Evolutionary conservation across 495 filamentous ascomycete species (phyloP).

Genomic region (Glonium stellatum): DNA sequence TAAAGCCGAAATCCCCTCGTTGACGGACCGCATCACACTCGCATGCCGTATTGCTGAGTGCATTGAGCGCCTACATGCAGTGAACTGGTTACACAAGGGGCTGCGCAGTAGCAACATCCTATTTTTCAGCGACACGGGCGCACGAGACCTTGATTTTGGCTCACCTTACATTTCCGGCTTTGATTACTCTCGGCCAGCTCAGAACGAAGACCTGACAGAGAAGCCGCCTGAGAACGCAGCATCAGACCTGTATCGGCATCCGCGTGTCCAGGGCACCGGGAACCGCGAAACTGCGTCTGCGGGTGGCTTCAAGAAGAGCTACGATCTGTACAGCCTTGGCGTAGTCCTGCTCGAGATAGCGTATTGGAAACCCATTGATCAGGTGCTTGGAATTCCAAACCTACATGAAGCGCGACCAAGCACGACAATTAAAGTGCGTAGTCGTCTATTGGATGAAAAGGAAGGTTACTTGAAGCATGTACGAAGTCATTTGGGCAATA

Average conservation of each 20-base stretch:
- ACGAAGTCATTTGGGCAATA: slow-evolving; percentile 31
- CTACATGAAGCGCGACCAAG: slow-evolving; percentile 20
- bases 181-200: slow-evolving; percentile 49
- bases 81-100: slow-evolving; percentile 55
- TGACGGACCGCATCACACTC: slow-evolving; percentile 27
- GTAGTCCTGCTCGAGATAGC: slow-evolving; percentile 47
- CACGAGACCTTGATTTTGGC: slow-evolving; percentile 27
- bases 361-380: slow-evolving; percentile 44
- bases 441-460: slow-evolving; percentile 22
- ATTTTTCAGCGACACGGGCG: slow-evolving; percentile 40
- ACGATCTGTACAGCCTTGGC: slow-evolving; percentile 48
- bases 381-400: slow-evolving; percentile 36
- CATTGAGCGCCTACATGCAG: slow-evolving; percentile 41
- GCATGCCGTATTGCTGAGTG: slow-evolving; percentile 23
- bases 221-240: slow-evolving; percentile 40
- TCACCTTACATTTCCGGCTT: slow-evolving; percentile 47
- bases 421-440: slow-evolving; percentile 14
- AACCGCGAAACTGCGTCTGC: slow-evolving; percentile 19
- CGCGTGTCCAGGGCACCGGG: slow-evolving; percentile 36
- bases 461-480: slow-evolving; percentile 24
- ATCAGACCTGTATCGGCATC: slow-evolving; percentile 48
- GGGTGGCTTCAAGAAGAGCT: slow-evolving; percentile 42
- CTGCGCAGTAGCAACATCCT: slow-evolving; percentile 48
- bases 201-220: slow-evolving; percentile 45
- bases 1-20: slow-evolving; percentile 15